phyloP scores from a whole-genome alignment of 441 rosid species.

The Eutrema salsugineum region DNA sequence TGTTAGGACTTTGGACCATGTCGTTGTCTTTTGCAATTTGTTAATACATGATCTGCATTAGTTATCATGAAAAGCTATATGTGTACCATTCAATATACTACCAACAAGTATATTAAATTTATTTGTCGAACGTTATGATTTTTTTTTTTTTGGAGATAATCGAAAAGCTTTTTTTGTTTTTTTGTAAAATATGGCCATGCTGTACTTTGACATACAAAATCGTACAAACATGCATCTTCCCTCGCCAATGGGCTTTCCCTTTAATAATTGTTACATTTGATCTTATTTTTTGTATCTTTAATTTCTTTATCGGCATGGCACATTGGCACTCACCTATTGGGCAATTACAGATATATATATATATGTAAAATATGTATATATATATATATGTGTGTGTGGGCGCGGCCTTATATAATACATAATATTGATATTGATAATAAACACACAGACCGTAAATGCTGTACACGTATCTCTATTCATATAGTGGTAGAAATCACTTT shows the following conservation, averaged over 20 bases:
- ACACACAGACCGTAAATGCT: background rate
- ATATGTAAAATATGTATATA: no score
- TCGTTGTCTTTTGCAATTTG: background rate
- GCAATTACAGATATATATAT: background rate
- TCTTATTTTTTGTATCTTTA: background rate
- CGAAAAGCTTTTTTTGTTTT: no score
- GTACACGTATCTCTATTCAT: conserved; percentile 9
- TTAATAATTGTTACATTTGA: conserved; percentile 11
- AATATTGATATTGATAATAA: no score
- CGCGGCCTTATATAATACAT: background rate
- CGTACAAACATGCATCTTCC: conserved; percentile 27
- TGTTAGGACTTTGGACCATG: conserved; percentile 21
- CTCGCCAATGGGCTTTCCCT: background rate
- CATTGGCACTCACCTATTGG: conserved; percentile 21
- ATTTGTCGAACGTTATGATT: no score
- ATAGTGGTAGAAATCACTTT: conserved; percentile 7
- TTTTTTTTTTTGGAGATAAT: no score
- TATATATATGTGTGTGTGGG: no score
- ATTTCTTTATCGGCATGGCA: conserved; percentile 24
- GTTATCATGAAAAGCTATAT: no score
- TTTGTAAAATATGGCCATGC: conserved; percentile 10
- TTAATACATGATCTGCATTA: conserved; percentile 6
- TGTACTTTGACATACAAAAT: conserved; percentile 24
- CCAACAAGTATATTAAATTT: no score
- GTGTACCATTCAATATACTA: no score